Evolutionary conservation across 2,329 filamentous ascomycete species (phyloP), one percentile per base, ranked within the genome.

Genomic region (Aspergillus persii): DNA sequence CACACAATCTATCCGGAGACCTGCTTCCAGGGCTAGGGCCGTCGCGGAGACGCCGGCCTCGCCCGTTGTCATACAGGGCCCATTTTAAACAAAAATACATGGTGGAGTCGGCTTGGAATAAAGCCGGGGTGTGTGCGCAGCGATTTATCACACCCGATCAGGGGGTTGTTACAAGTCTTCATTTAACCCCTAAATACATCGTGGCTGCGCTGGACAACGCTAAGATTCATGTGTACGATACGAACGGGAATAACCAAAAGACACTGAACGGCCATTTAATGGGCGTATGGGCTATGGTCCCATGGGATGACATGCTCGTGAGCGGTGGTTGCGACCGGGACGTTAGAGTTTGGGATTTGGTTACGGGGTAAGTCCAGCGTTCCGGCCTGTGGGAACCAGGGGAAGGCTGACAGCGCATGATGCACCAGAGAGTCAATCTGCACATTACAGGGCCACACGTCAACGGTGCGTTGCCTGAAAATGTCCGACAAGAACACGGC

Each of bases 271-370:
- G 95, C 9, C 95, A 99, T 78, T 91, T 98, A 49, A 99, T 99
- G 95, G 95, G 95, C 46, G 95, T 99, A 23, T 99, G 95, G 95
- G 95, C 95, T 52, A 98, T 99, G 94, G 92, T 99, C 27, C 95
- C 95, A 6, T 97, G 93, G 91, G 94, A 91, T 60, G 94, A 99
- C 74, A 89, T 91, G 55, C 83, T 99, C 61, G 95, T 99, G 61
- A 97, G 92, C 69, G 95, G 95, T 68, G 95, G 95, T 5, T 99
- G 95, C 74, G 95, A 99, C 78, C 86, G 95, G 61, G 95, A 99
- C 72, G 95, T 99, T 30, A 86, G 95, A 58, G 95, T 99, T 5
- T 99, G 95, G 95, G 91, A 99, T 71, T 88, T 99, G 81, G 87
- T 88, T 53, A 96, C 91, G 61, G 95, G 93, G 91, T 96, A 84